Evolutionary conservation across 2,329 filamentous ascomycete genomes (phyloP).

Genomic region (Colletotrichum truncatum): DNA sequence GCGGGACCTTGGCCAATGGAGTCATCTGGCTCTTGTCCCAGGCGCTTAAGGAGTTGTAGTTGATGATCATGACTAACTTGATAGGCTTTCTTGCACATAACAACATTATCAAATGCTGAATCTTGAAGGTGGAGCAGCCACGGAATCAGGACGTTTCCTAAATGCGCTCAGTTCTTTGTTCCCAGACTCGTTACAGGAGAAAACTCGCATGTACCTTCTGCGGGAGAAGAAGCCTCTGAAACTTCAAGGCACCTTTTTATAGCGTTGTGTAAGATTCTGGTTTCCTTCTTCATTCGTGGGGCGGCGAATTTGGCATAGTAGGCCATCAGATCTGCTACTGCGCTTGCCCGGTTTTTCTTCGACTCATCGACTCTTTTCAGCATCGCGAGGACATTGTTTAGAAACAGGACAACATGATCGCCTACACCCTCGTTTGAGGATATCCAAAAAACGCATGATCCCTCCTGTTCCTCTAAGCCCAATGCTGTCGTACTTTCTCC

Average conservation of each 20-base stretch:
- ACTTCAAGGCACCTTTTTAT: conserved; percentile 17
- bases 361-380: conserved; percentile 10
- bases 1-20: background rate
- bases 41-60: conserved; percentile 3
- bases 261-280: conserved; percentile 27
- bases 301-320: conserved; percentile 31
- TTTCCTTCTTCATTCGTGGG: conserved; percentile 36
- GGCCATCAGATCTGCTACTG: background rate
- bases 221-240: background rate
- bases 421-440: conserved; percentile 46
- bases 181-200: background rate
- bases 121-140: background rate
- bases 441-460: conserved; percentile 52
- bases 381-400: conserved; percentile 36
- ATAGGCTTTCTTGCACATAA: background rate
- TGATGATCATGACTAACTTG: conserved; percentile 7
- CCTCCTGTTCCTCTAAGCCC: conserved; percentile 44
- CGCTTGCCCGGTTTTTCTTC: background rate
- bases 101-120: fast-evolving
- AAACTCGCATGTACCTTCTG: background rate
- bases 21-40: background rate
- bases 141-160: background rate
- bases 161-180: background rate
- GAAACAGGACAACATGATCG: conserved; percentile 39
- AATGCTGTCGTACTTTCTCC: conserved; percentile 55